Conservation (phyloP, 140 eudicot genomes). For the Flaveria floridana region DNA sequence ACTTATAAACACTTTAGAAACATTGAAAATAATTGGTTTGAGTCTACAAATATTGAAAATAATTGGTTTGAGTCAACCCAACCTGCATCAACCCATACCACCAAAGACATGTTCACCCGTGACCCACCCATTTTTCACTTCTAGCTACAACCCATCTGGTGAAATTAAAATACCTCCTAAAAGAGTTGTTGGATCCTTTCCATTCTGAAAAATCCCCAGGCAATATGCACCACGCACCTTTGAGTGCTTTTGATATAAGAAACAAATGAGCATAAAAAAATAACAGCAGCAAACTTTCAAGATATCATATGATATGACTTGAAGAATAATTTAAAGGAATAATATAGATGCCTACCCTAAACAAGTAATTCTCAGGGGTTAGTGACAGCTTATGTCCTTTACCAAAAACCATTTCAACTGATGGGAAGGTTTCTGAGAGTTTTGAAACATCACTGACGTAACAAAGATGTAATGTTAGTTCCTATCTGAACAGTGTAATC, state of each 20-base stretch:
- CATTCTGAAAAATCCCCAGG: conserved; percentile 88
- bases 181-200: conserved; percentile 96
- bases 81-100: not conserved
- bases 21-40: too few relatives aligned
- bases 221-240: conserved; percentile 95
- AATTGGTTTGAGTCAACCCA: not conserved
- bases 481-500: conserved; percentile 11
- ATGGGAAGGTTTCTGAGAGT: conserved; percentile 68
- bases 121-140: not conserved
- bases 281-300: not conserved
- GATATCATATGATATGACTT: conserved; percentile 2
- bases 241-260: conserved; percentile 55
- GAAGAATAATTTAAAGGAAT: not conserved
- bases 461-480: conserved; percentile 28
- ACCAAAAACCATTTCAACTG: conserved; percentile 80
- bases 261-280: conserved; percentile 18
- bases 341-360: conserved; percentile 52
- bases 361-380: conserved; percentile 93
- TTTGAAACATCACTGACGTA: conserved; percentile 62
- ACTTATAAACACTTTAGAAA: not conserved
- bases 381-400: conserved; percentile 70
- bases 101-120: not conserved
- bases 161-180: conserved; percentile 69
- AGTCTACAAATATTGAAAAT: not conserved
- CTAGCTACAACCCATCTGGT: not conserved